phyloP scores from a whole-genome alignment of 1,284 basidiomycete species.

The Mycosarcoma maydis region DNA sequence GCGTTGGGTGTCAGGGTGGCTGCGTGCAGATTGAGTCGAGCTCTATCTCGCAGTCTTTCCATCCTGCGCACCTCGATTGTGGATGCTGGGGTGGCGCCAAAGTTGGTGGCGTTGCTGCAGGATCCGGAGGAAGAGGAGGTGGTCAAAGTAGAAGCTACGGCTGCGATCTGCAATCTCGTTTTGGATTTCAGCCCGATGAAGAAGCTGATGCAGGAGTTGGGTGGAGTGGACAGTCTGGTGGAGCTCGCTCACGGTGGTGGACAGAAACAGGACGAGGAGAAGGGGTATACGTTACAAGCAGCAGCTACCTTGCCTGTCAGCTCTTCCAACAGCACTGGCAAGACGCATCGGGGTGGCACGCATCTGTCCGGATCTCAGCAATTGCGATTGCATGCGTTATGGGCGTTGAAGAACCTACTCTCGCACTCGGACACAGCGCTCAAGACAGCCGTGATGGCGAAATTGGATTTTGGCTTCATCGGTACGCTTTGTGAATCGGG shows the following conservation, averaged over 20 bases:
- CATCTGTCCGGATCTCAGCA: constrained; percentile 32
- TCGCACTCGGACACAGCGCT: constrained; percentile 41
- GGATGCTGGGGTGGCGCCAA: constrained; percentile 57
- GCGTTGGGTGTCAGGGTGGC: constrained; percentile 59
- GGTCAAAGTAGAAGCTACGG: constrained; percentile 55
- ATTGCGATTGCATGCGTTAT: constrained; percentile 55
- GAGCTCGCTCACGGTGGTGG: constrained; percentile 29
- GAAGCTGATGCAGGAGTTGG: constrained; percentile 47
- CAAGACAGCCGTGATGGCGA: constrained; percentile 44
- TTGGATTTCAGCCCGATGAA: constrained; percentile 64
- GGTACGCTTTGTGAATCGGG: constrained; percentile 14
- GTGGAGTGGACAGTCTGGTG: constrained; percentile 49
- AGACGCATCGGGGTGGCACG: not conserved
- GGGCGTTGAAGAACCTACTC: constrained; percentile 63
- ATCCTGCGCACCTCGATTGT: constrained; percentile 59
- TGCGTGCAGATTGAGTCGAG: constrained; percentile 55
- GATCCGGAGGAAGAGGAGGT: constrained; percentile 42
- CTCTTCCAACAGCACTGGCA: not conserved
- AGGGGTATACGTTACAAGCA: constrained; percentile 13
- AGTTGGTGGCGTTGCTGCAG: constrained; percentile 51
- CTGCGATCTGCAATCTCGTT: constrained; percentile 60
- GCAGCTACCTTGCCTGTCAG: constrained; percentile 17
- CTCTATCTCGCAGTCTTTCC: constrained; percentile 56
- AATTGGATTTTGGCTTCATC: constrained; percentile 38
- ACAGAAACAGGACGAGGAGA: constrained; percentile 10